Evolutionary conservation across 1,284 basidiomycete genomes (phyloP).

Genomic region (Anthracocystis setariae): DNA sequence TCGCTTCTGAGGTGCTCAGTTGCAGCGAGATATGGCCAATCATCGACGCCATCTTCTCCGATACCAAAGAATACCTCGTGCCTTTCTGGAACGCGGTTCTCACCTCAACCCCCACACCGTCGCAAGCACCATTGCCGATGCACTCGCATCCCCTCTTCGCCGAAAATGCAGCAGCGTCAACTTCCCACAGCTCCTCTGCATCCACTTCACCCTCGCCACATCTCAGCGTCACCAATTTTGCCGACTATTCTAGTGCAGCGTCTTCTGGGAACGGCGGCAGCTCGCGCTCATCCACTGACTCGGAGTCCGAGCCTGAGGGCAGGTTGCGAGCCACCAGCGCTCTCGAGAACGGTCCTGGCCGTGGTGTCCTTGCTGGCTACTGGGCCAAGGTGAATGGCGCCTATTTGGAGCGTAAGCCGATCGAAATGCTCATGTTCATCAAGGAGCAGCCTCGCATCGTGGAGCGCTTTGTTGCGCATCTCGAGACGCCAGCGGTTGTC

Average conservation of each 20-base stretch:
- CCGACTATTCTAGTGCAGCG: constrained; percentile 23
- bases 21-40: constrained; percentile 90
- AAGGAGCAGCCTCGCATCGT: constrained; percentile 83
- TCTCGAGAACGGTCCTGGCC: constrained; percentile 69
- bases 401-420: constrained; percentile 86
- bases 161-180: constrained; percentile 24
- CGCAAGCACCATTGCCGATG: constrained; percentile 58
- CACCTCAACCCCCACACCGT: constrained; percentile 73
- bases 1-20: constrained; percentile 94
- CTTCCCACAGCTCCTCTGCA: constrained; percentile 23
- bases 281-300: constrained; percentile 33
- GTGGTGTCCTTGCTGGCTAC: constrained; percentile 71
- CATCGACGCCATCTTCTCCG: constrained; percentile 84
- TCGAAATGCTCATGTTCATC: constrained; percentile 93
- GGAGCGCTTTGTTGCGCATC: constrained; percentile 82
- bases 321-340: constrained; percentile 43
- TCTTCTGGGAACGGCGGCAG: constrained; percentile 18
- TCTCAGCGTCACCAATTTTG: constrained; percentile 45
- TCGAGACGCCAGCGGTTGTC: constrained; percentile 89
- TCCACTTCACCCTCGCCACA: constrained; percentile 41
- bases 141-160: constrained; percentile 64
- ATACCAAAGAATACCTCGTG: constrained; percentile 72
- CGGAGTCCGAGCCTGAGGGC: constrained; percentile 25
- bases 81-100: constrained; percentile 92
- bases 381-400: constrained; percentile 86